Conservation (phyloP, 306 rosid genomes). For the Canavalia ensiformis region DNA sequence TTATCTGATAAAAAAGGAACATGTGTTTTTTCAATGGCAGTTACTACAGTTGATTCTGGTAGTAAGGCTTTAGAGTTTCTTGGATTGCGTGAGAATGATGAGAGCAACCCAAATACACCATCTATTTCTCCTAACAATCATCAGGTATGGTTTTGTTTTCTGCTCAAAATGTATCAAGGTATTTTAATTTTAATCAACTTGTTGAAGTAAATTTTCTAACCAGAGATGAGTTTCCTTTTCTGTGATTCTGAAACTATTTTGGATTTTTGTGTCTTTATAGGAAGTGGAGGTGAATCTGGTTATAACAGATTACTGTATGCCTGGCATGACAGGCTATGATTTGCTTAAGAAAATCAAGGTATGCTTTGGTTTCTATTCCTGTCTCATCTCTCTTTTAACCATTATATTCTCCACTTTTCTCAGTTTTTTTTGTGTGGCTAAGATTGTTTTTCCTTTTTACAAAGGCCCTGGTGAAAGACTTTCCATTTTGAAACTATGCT, state of each 20-base stretch:
- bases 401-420: slow-evolving; percentile 48
- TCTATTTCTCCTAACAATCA: slow-evolving; percentile 60
- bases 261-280: slow-evolving; percentile 56
- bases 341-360: slow-evolving; percentile 95
- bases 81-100: slow-evolving; percentile 71
- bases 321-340: slow-evolving; percentile 99
- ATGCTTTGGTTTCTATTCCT: slow-evolving; percentile 46
- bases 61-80: slow-evolving; percentile 93
- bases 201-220: background rate
- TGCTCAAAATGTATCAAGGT: slow-evolving; percentile 22
- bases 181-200: slow-evolving; percentile 33
- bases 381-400: slow-evolving; percentile 45
- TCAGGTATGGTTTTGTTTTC: slow-evolving; percentile 63
- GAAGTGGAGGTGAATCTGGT: slow-evolving; percentile 91
- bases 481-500: slow-evolving; percentile 44
- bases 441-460: slow-evolving; percentile 24
- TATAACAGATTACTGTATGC: slow-evolving; percentile 97
- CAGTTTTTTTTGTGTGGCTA: slow-evolving; percentile 37
- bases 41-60: slow-evolving; percentile 97
- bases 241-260: slow-evolving; percentile 44
- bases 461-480: slow-evolving; percentile 10
- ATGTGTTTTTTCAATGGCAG: slow-evolving; percentile 58
- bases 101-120: slow-evolving; percentile 56
- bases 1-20: slow-evolving; percentile 8
- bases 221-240: slow-evolving; percentile 26